Percentiles rank a stretch among this genome's conserved stretches.
phyloP scores from a whole-genome alignment of 1,284 basidiomycete species.

The Wolfiporia cocos region DNA sequence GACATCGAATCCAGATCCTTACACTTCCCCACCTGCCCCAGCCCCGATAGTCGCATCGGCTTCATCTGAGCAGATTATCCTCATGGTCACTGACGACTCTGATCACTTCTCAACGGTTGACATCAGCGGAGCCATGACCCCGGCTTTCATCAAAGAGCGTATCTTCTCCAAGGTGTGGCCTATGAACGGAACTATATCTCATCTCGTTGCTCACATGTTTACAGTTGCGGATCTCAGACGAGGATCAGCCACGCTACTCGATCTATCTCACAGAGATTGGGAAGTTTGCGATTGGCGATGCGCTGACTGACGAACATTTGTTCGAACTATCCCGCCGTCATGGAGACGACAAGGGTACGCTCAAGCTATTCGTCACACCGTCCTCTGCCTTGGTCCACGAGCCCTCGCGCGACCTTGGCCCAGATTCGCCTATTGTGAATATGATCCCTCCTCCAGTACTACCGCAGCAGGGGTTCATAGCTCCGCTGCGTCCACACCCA shows the following conservation, averaged over 20 bases:
- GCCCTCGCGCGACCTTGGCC: constrained; percentile 28
- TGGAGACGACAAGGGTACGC: constrained; percentile 69
- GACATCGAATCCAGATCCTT: constrained; percentile 22
- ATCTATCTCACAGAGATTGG: constrained; percentile 86
- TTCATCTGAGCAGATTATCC: constrained; percentile 42
- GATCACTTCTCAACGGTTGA: constrained; percentile 78
- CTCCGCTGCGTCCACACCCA: constrained; percentile 44
- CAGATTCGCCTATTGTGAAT: constrained; percentile 37
- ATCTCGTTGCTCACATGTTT: too few relatives aligned
- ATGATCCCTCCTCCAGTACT: constrained; percentile 50
- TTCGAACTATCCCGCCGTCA: constrained; percentile 65
- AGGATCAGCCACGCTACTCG: constrained; percentile 71
- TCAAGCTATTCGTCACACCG: constrained; percentile 78
- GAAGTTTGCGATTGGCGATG: constrained; percentile 63
- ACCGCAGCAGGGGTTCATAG: constrained; percentile 26
- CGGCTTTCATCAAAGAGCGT: constrained; percentile 75
- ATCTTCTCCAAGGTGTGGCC: constrained; percentile 73
- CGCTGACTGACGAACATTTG: constrained; percentile 63
- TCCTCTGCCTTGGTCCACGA: constrained; percentile 57
- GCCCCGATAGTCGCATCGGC: constrained; percentile 18
- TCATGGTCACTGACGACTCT: constrained; percentile 79
- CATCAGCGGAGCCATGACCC: constrained; percentile 63
- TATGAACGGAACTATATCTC: too few relatives aligned
- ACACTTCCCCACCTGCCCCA: too few relatives aligned
- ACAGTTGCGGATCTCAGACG: constrained; percentile 80